Evolutionary conservation across 2,329 filamentous ascomycete species (phyloP).

Genomic region (Parascedosporium putredinis): DNA sequence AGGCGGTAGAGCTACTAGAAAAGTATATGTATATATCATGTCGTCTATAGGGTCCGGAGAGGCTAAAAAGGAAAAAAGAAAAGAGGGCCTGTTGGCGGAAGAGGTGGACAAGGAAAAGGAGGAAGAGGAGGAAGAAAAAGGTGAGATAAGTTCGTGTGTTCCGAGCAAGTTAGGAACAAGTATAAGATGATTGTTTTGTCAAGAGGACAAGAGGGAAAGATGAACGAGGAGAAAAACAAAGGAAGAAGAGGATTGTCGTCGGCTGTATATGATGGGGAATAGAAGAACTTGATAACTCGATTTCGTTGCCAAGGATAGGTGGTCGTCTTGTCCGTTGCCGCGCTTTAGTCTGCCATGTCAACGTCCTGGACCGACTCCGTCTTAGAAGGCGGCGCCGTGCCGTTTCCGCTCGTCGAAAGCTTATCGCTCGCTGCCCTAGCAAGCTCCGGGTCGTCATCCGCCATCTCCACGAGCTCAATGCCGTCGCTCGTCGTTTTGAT

Average conservation of each 20-base stretch:
- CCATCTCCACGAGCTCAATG: background rate
- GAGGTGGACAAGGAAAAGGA: too few relatives aligned
- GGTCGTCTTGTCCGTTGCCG: background rate
- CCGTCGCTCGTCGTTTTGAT: background rate
- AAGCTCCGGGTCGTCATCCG: background rate
- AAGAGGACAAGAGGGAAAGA: too few relatives aligned
- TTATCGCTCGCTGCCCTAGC: background rate
- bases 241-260: background rate
- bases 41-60: constrained; percentile 3
- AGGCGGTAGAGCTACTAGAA: background rate
- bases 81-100: too few relatives aligned
- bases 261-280: background rate
- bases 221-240: background rate
- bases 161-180: too few relatives aligned
- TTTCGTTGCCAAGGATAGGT: background rate
- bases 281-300: background rate
- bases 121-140: background rate
- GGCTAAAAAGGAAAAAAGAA: background rate
- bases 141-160: too few relatives aligned
- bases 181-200: too few relatives aligned
- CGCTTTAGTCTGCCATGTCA: background rate
- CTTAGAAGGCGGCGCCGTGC: background rate
- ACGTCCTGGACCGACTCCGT: background rate
- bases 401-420: background rate
- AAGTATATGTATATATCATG: constrained; percentile 1